Percentiles rank a stretch among this genome's conserved stretches.
Evolutionary conservation across 169 alveolate species (phyloP).

Genomic region (Amoebophrya sp.): DNA sequence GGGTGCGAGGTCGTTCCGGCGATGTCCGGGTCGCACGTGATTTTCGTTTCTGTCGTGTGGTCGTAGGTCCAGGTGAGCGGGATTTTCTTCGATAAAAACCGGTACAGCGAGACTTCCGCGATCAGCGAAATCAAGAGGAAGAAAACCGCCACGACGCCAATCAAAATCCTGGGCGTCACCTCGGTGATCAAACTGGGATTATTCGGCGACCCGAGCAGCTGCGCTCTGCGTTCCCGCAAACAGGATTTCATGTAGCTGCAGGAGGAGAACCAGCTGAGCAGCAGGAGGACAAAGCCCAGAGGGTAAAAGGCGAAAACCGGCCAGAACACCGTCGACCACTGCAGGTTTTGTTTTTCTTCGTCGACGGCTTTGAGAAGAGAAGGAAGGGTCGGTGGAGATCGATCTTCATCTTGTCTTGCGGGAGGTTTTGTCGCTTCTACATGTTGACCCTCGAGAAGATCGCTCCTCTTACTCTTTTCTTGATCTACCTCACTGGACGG

Average conservation of each 20-base stretch:
- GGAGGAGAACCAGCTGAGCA: not conserved
- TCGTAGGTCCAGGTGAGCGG: not conserved
- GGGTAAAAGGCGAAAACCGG: not conserved
- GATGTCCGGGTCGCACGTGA: too few species aligned
- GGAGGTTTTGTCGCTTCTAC: too few species aligned
- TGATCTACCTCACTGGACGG: too few species aligned
- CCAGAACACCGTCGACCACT: not conserved
- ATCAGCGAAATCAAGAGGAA: not conserved
- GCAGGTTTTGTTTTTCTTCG: too few species aligned
- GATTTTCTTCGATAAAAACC: not conserved
- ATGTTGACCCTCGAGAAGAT: too few species aligned
- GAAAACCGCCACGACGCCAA: not conserved
- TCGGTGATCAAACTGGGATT: not conserved
- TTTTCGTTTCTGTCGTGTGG: too few species aligned
- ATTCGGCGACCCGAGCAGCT: not conserved
- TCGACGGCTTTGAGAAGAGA: too few species aligned
- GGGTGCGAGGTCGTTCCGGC: too few species aligned
- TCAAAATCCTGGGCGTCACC: not conserved
- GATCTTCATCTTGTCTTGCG: too few species aligned
- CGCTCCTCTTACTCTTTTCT: too few species aligned
- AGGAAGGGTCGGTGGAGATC: too few species aligned
- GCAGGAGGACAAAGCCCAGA: not conserved
- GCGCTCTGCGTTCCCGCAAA: not conserved
- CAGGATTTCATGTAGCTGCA: not conserved
- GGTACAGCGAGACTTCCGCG: not conserved